phyloP scores from a whole-genome alignment of 2,329 filamentous ascomycete genomes.

The Rutstroemia sp. region DNA sequence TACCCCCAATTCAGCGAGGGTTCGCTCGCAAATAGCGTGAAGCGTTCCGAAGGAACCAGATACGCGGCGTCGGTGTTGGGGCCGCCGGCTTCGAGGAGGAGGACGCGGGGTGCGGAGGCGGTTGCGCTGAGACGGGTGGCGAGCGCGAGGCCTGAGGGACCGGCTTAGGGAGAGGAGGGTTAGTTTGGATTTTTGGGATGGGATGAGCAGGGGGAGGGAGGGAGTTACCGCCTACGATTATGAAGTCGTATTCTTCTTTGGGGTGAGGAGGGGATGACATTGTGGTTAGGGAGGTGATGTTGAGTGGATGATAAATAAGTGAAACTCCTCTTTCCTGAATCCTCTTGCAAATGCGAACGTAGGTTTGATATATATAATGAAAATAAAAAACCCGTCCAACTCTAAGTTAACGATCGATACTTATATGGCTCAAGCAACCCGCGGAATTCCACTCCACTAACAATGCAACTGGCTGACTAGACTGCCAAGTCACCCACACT shows the following conservation, averaged over 20 bases:
- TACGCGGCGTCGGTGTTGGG: slow-evolving; percentile 39
- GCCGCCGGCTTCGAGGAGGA: slow-evolving; percentile 53
- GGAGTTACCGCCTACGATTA: slow-evolving; percentile 1
- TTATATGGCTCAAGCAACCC: too few species aligned
- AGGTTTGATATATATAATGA: too few species aligned
- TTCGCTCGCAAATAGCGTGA: slow-evolving; percentile 37
- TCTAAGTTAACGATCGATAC: too few species aligned
- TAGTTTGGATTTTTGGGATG: not conserved
- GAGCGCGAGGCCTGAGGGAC: slow-evolving; percentile 51
- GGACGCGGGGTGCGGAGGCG: slow-evolving; percentile 40
- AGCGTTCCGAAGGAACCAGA: slow-evolving; percentile 48
- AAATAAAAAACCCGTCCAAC: too few species aligned
- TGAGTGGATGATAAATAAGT: too few species aligned
- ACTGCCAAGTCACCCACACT: too few species aligned
- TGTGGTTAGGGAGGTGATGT: not conserved
- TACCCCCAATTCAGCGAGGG: slow-evolving; percentile 23
- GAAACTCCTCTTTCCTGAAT: too few species aligned
- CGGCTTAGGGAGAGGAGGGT: slow-evolving; percentile 33
- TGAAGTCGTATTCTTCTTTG: slow-evolving; percentile 1
- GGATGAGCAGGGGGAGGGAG: not conserved
- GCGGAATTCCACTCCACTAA: too few species aligned
- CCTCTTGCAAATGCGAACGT: too few species aligned
- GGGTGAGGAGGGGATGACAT: not conserved
- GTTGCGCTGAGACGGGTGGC: slow-evolving; percentile 45
- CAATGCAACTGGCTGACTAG: too few species aligned